Base-by-base conservation (phyloP, 352 stramenopile species). In the Phytopythium ostracodes region DNA sequence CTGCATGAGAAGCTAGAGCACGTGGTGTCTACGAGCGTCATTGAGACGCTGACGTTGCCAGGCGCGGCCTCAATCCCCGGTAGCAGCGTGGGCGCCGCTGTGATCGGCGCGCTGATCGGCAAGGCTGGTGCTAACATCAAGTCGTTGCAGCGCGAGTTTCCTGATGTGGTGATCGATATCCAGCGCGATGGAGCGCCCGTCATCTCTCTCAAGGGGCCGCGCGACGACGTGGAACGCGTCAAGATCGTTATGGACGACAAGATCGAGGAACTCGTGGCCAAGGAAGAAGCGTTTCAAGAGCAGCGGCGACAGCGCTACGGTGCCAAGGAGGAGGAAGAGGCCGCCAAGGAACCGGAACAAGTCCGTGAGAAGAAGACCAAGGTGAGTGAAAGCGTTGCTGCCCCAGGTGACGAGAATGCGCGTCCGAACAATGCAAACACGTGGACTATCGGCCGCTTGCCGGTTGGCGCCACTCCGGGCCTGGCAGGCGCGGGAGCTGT, bases 61-160 rank as follows among this genome's bases (percentile, higher is more conserved):
- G 54, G 36, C 7, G 35, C 35, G 5, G 52, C 52, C 1, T 6
- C 36, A 18, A 22, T 60, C 22, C 36, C 54, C 33, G 53, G 35
- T 11, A 70, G 63, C 18, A 70, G 64, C 12, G 66, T 75, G 2
- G 66, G 65, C 12, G 72, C 65, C 50, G 77, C 71, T n/a, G 79
- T 92, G 61, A 56, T 91, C 25, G 84, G 84, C 24, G 81, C 81
- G 50, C 51, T 93, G 24, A 93, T 93, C 53, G 84, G 84, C 56
- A 93, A 91, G 71, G 88, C 77, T 44, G 84, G 84, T 14, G 81
- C 80, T 22, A 90, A 93, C 57, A 93, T 93, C 56, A 70, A 72
- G 43, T 77, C 75, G 17, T 56, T 93, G 47, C 84, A 91, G 60
- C 81, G 80, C 42, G 68, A 88, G 52, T 89, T 87, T 62, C 64